Conservation (phyloP, 2,329 filamentous ascomycete genomes). For the Atkinsonella texensis region DNA sequence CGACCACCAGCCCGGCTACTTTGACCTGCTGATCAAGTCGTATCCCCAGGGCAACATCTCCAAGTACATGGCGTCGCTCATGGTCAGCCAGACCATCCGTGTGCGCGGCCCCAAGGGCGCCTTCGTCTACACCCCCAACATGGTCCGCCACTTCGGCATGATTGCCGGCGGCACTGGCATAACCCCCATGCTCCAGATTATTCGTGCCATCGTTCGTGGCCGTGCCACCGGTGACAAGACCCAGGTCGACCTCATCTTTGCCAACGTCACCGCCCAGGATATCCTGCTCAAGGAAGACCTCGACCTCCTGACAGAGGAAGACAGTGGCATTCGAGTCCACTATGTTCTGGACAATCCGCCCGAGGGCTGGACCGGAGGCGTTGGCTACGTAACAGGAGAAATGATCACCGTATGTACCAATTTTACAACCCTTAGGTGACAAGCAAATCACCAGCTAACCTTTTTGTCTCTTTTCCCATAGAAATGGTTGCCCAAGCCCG, state of each 20-base stretch:
- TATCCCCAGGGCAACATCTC: constrained; percentile 98
- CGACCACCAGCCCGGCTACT: constrained; percentile 79
- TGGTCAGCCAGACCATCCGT: constrained; percentile 77
- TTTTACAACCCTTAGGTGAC: background rate
- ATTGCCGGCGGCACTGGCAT: constrained; percentile 95
- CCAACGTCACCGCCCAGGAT: constrained; percentile 87
- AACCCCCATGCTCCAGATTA: constrained; percentile 95
- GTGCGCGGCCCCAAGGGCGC: constrained; percentile 92
- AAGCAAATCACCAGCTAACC: background rate
- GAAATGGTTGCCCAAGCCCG: constrained; percentile 72
- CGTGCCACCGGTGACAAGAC: constrained; percentile 71
- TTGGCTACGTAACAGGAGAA: constrained; percentile 88
- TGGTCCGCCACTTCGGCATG: constrained; percentile 96
- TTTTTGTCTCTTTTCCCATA: background rate
- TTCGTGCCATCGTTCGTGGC: constrained; percentile 79
- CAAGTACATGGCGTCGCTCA: constrained; percentile 74
- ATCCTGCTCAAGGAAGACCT: constrained; percentile 90
- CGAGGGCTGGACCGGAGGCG: constrained; percentile 79
- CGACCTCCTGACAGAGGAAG: constrained; percentile 64
- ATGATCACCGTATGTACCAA: constrained; percentile 67
- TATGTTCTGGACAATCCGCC: constrained; percentile 96
- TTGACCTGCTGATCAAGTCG: constrained; percentile 95
- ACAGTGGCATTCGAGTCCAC: constrained; percentile 74
- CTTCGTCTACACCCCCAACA: constrained; percentile 94
- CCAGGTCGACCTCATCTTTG: constrained; percentile 88